These are phyloP conservation scores for Emergomyces africanus DNA, from an alignment of 2,329 filamentous ascomycete genomes.

Conservation along the genomic window DNA sequence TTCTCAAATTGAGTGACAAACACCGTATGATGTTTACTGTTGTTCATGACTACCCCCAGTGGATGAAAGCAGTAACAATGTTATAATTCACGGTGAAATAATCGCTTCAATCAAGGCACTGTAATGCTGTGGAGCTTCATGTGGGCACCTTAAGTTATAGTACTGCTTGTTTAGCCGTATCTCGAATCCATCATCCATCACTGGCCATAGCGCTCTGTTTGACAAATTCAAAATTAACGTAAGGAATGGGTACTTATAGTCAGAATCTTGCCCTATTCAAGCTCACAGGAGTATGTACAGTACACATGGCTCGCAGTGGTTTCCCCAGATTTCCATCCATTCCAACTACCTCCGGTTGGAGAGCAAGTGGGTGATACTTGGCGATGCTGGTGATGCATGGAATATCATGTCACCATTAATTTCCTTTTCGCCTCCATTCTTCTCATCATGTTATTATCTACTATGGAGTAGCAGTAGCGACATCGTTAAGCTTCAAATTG, in stretches of 20 bases:
- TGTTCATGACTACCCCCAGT: neutral
- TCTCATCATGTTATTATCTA: neutral
- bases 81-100: neutral
- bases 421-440: neutral
- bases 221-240: neutral
- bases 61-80: neutral
- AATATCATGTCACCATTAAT: neutral
- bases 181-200: neutral
- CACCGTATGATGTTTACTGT: neutral
- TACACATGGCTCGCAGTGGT: neutral
- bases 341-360: neutral
- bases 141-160: neutral
- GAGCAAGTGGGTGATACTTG: neutral
- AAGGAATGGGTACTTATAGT: neutral
- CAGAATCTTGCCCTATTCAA: neutral
- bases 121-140: neutral
- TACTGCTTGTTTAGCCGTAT: neutral
- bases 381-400: too few relatives aligned
- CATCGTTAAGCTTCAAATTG: too few relatives aligned
- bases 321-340: neutral
- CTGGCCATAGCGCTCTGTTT: neutral
- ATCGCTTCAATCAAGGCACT: neutral
- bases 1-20: neutral
- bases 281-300: neutral
- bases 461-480: neutral